phyloP scores from a whole-genome alignment of 1,284 basidiomycete species.

The Leccinum pachyderme region DNA sequence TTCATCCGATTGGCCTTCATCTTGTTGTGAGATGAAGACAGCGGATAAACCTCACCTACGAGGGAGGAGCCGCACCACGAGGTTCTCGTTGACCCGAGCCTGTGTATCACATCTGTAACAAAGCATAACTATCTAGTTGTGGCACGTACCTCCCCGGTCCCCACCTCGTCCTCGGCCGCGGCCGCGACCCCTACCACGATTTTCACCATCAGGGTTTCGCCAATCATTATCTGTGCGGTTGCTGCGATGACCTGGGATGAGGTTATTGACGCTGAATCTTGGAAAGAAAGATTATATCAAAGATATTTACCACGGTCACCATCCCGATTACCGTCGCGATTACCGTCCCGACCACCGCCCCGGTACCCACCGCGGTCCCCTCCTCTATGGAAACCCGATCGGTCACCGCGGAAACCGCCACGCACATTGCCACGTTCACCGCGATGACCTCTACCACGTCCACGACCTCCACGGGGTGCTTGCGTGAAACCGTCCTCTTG shows the following conservation, averaged over 20 bases:
- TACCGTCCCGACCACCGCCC: constrained; percentile 41
- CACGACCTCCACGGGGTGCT: constrained; percentile 40
- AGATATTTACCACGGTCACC: constrained; percentile 35
- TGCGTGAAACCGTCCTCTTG: constrained; percentile 67
- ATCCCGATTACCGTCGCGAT: constrained; percentile 22
- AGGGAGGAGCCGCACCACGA: constrained; percentile 17
- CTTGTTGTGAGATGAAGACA: constrained; percentile 1
- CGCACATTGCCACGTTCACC: constrained; percentile 38
- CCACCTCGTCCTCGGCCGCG: constrained; percentile 44
- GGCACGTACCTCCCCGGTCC: constrained; percentile 28
- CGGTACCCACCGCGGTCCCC: constrained; percentile 37
- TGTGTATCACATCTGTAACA: constrained; percentile 5
- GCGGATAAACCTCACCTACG: constrained; percentile 9
- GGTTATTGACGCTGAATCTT: background rate
- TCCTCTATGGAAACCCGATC: constrained; percentile 38
- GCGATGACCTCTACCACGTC: constrained; percentile 43
- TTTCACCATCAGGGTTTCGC: constrained; percentile 38
- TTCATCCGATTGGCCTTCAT: background rate
- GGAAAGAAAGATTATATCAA: background rate
- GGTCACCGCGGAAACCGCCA: constrained; percentile 38
- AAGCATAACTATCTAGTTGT: background rate
- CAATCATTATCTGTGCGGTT: constrained; percentile 37
- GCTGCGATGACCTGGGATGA: constrained; percentile 35
- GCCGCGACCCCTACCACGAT: constrained; percentile 42
- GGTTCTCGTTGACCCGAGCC: constrained; percentile 24